A percentile compares a stretch with the other conserved stretches of the same genome.
Conservation (phyloP, 805 yeast species). For the Dipodascus albidus region DNA sequence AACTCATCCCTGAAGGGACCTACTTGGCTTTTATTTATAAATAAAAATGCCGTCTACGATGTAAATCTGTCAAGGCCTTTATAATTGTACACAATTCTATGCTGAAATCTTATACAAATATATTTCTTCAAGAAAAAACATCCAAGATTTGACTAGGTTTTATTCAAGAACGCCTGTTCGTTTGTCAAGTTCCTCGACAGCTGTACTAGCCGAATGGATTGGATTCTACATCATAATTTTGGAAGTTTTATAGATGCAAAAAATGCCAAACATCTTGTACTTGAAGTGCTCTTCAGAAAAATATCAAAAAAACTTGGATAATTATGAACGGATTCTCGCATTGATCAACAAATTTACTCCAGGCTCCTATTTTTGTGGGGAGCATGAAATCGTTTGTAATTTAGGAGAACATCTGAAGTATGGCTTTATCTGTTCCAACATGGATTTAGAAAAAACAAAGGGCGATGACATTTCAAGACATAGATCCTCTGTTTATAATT, state of each 20-base stretch:
- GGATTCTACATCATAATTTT: background rate
- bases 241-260: no score
- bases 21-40: background rate
- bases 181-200: no score
- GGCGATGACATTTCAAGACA: background rate
- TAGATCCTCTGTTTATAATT: background rate
- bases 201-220: no score
- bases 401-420: background rate
- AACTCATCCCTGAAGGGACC: no score
- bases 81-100: background rate
- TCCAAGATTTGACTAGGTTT: background rate
- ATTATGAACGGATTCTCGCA: background rate
- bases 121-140: no score
- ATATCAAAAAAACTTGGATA: background rate
- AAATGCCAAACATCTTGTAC: background rate
- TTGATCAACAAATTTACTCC: background rate
- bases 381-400: background rate
- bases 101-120: no score
- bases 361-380: background rate
- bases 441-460: background rate
- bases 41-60: background rate
- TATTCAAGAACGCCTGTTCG: no score
- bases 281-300: no score
- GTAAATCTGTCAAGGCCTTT: background rate
- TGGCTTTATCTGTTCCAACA: background rate